phyloP scores from a whole-genome alignment of 2,329 filamentous ascomycete genomes.

The Fusarium hainanense region DNA sequence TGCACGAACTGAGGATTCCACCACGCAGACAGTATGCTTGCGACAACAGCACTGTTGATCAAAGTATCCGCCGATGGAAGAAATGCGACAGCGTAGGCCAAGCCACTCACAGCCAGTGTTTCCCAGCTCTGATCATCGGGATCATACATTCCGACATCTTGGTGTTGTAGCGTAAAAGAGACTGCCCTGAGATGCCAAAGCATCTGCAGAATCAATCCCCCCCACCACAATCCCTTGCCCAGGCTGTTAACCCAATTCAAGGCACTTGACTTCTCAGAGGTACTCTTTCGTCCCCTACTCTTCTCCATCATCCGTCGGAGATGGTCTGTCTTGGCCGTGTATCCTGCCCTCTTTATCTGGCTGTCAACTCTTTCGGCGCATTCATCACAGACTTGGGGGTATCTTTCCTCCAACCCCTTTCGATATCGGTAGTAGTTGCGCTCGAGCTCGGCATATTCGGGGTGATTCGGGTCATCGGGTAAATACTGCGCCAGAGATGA shows the following conservation, averaged over 20 bases:
- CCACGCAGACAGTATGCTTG: constrained; percentile 66
- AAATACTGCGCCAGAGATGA: constrained; percentile 84
- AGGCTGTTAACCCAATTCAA: constrained; percentile 58
- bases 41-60: constrained; percentile 60
- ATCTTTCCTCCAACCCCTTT: constrained; percentile 78
- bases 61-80: constrained; percentile 57
- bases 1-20: constrained; percentile 77
- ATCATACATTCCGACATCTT: constrained; percentile 50
- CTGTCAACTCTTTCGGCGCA: constrained; percentile 81
- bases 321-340: constrained; percentile 86
- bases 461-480: constrained; percentile 70
- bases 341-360: constrained; percentile 76
- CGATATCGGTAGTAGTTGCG: constrained; percentile 76
- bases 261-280: constrained; percentile 47
- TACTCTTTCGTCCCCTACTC: constrained; percentile 56
- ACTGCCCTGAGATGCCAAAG: constrained; percentile 61
- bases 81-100: constrained; percentile 36
- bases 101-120: constrained; percentile 14
- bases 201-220: constrained; percentile 59
- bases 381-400: constrained; percentile 86
- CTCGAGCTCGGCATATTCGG: constrained; percentile 76
- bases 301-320: constrained; percentile 79
- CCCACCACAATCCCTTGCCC: constrained; percentile 61
- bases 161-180: constrained; percentile 41
- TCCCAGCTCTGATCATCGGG: constrained; percentile 46